Conservation (phyloP, 148 eudicot species). For the Cornus suecica region DNA sequence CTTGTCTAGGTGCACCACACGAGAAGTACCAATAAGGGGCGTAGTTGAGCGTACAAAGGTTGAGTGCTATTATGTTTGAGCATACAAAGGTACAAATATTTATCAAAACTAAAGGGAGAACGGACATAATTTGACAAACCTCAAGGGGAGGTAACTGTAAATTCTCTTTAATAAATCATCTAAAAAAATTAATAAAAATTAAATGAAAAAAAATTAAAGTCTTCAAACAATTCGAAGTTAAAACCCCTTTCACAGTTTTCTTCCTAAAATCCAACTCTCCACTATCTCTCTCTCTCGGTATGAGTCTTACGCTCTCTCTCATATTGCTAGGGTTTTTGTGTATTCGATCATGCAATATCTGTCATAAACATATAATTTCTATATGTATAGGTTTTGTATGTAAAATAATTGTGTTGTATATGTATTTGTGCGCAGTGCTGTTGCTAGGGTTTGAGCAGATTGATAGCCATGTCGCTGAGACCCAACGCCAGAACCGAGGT, state of each 20-base stretch:
- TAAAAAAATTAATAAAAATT: too few species aligned
- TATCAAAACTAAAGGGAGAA: too few species aligned
- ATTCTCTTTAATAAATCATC: too few species aligned
- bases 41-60: too few species aligned
- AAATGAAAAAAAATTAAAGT: background rate
- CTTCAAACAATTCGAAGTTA: background rate
- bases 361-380: background rate
- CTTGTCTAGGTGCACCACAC: too few species aligned
- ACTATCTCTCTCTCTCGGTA: background rate
- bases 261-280: constrained; percentile 3
- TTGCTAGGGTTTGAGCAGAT: constrained; percentile 15
- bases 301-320: too few species aligned
- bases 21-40: too few species aligned
- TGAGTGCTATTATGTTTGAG: too few species aligned
- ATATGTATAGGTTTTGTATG: background rate
- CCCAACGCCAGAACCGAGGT: constrained; percentile 47
- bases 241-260: background rate
- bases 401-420: background rate
- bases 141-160: too few species aligned
- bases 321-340: background rate
- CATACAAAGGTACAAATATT: too few species aligned
- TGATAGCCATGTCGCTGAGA: constrained; percentile 38
- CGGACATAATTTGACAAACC: too few species aligned
- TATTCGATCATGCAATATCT: background rate
- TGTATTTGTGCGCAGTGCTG: constrained; percentile 1